Conservation (phyloP, 371 early-diverging fungal genomes). For the Blyttiomyces sp. region DNA sequence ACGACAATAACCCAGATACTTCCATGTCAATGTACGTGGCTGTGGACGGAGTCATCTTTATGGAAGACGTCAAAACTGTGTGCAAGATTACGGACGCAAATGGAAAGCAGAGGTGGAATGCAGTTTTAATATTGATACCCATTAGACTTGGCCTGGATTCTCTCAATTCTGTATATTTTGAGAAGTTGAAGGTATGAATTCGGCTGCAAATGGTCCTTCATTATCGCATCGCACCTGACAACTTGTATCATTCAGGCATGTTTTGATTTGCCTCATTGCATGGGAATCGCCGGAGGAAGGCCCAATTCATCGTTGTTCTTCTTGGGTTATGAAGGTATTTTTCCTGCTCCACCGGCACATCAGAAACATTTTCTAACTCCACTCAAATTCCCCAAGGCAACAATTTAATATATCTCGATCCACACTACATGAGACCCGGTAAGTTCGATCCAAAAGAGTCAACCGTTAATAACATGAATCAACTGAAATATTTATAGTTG, state of each 20-base stretch:
- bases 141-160: slow-evolving; percentile 84
- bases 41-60: slow-evolving; percentile 71
- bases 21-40: slow-evolving; percentile 68
- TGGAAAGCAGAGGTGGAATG: slow-evolving; percentile 13
- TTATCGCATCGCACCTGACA: not conserved
- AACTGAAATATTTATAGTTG: no score
- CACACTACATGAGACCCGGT: slow-evolving; percentile 80
- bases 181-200: slow-evolving; percentile 59
- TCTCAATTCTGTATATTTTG: slow-evolving; percentile 79
- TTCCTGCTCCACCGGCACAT: slow-evolving; percentile 6
- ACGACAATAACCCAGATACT: slow-evolving; percentile 59
- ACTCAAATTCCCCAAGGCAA: slow-evolving; percentile 49
- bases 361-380: not conserved
- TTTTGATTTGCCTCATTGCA: slow-evolving; percentile 72
- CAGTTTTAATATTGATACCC: slow-evolving; percentile 76
- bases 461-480: no score
- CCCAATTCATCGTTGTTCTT: slow-evolving; percentile 93
- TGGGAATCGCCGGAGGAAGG: slow-evolving; percentile 92
- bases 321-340: slow-evolving; percentile 73
- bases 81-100: slow-evolving; percentile 17
- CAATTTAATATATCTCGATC: slow-evolving; percentile 88
- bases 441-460: not conserved
- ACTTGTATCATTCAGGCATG: slow-evolving; percentile 28
- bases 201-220: not conserved
- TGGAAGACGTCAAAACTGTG: slow-evolving; percentile 51